A percentile compares a stretch with the other conserved stretches of the same genome.
Evolutionary conservation across 1,284 basidiomycete genomes (phyloP).

Genomic region (Cronartium quercuum): DNA sequence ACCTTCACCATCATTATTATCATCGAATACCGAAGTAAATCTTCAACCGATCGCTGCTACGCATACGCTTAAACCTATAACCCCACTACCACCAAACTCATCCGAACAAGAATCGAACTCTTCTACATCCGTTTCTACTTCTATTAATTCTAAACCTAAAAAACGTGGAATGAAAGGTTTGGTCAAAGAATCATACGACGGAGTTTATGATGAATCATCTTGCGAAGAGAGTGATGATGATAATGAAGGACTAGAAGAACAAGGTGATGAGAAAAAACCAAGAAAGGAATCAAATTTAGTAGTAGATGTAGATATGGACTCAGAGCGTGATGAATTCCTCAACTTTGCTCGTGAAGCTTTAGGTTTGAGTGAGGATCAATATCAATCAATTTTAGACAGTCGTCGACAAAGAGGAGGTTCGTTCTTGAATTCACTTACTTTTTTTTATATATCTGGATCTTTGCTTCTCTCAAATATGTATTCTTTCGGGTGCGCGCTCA

Average conservation of each 20-base stretch:
- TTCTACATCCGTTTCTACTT: neutral
- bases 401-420: constrained; percentile 67
- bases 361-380: constrained; percentile 75
- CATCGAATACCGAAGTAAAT: too few relatives aligned
- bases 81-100: neutral
- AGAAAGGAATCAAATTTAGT: constrained; percentile 36
- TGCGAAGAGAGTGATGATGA: constrained; percentile 40
- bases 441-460: neutral
- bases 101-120: neutral
- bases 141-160: constrained; percentile 46
- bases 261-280: constrained; percentile 38
- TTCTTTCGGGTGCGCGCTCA: neutral
- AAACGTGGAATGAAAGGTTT: constrained; percentile 48
- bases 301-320: constrained; percentile 73
- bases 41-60: too few relatives aligned
- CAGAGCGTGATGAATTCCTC: constrained; percentile 84
- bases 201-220: constrained; percentile 43
- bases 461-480: neutral
- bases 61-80: neutral
- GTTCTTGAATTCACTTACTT: constrained; percentile 44
- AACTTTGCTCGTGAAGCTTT: constrained; percentile 83
- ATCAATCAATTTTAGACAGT: constrained; percentile 71
- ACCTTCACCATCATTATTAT: neutral
- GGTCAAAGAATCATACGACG: constrained; percentile 49
- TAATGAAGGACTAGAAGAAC: constrained; percentile 42